phyloP scores from a whole-genome alignment of 306 rosid genomes.

The Vigna unguiculata region DNA sequence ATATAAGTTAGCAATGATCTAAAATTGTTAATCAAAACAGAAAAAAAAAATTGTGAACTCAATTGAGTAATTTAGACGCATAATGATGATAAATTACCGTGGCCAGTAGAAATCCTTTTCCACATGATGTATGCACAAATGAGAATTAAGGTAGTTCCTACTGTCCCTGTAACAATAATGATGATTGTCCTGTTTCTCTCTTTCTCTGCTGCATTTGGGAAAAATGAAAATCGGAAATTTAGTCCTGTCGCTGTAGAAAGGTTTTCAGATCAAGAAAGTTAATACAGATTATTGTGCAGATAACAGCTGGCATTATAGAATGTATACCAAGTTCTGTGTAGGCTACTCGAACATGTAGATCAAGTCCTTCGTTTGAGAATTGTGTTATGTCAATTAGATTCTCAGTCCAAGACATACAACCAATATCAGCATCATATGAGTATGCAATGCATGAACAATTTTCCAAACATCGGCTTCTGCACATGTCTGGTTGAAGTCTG shows the following conservation, averaged over 20 bases:
- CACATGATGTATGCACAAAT: conserved; percentile 3
- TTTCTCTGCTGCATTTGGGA: conserved; percentile 7
- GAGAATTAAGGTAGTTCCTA: conserved; percentile 31
- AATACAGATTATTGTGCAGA: too few species aligned
- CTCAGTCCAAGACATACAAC: conserved; percentile 44
- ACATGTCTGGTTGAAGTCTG: background rate
- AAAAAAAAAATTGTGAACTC: background rate
- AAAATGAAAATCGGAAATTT: too few species aligned
- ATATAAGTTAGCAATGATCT: too few species aligned
- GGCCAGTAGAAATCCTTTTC: background rate
- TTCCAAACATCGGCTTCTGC: conserved; percentile 37
- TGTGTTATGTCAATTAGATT: conserved; percentile 36
- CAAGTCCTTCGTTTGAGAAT: conserved; percentile 33
- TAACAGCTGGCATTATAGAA: too few species aligned
- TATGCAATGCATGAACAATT: conserved; percentile 44
- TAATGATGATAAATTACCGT: background rate
- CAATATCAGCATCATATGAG: conserved; percentile 15
- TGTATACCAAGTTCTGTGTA: conserved; percentile 21
- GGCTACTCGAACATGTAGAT: conserved; percentile 40
- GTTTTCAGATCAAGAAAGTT: background rate
- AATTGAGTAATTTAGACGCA: background rate
- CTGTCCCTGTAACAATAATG: conserved; percentile 10
- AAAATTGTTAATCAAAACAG: too few species aligned
- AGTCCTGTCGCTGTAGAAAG: background rate
- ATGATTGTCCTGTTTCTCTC: conserved; percentile 7